Evolutionary conservation across 164 flowering plant genomes (phyloP).

Genomic region (Magnolia officinalis): DNA sequence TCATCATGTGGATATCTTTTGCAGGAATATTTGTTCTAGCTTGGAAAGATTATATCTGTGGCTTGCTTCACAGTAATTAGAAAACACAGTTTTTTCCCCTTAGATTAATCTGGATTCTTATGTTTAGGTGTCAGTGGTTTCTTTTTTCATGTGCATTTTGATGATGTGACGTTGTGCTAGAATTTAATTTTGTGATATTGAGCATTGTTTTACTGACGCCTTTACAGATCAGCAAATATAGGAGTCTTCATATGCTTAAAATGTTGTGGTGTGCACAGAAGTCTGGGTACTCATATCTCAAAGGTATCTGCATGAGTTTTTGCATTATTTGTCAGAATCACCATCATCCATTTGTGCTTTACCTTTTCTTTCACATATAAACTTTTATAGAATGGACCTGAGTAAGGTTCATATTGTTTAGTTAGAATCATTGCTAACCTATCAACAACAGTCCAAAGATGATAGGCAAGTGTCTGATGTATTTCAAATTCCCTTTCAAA

Average conservation of each 20-base stretch:
- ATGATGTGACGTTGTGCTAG: background rate
- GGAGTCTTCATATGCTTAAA: conserved; percentile 96
- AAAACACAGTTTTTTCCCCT: too few relatives aligned
- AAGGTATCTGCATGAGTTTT: conserved; percentile 47
- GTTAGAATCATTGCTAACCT: too few relatives aligned
- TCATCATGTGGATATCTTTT: too few relatives aligned
- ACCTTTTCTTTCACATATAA: background rate
- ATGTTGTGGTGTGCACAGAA: conserved; percentile 94
- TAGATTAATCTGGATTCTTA: background rate
- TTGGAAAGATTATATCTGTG: too few relatives aligned
- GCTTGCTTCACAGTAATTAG: too few relatives aligned
- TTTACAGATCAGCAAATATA: conserved; percentile 86
- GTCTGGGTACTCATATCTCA: conserved; percentile 87
- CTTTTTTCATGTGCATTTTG: background rate
- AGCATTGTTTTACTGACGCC: background rate
- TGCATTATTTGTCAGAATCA: background rate
- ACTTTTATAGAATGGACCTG: too few relatives aligned
- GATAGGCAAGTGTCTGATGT: too few relatives aligned
- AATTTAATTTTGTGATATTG: background rate
- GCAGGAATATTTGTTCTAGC: too few relatives aligned
- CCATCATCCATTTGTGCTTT: background rate
- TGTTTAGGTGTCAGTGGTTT: background rate
- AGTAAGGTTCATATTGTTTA: too few relatives aligned
- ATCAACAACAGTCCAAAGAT: too few relatives aligned
- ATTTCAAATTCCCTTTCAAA: too few relatives aligned